Percentiles rank a stretch among this genome's conserved stretches.
These are phyloP conservation scores for Epichloe gansuensis DNA, from an alignment of 2,329 filamentous ascomycete species.

Conservation along the genomic window DNA sequence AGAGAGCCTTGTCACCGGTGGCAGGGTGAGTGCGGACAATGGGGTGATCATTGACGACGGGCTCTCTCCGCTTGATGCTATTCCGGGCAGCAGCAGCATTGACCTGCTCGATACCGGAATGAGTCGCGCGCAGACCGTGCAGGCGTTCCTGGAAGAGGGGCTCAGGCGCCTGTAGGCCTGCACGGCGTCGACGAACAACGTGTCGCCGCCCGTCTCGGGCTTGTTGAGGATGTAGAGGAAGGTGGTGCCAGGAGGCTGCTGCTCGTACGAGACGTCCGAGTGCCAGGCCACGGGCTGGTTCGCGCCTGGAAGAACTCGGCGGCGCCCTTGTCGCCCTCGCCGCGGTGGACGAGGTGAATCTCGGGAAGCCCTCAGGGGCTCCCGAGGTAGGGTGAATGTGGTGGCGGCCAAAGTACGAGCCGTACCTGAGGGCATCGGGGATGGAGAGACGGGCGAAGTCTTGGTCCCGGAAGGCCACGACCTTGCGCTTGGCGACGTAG, in stretches of 20 bases:
- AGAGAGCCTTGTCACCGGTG: constrained; percentile 76
- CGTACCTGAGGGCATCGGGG: constrained; percentile 54
- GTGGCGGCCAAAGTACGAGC: constrained; percentile 66
- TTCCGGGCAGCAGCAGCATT: constrained; percentile 53
- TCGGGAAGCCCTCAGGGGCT: constrained; percentile 59
- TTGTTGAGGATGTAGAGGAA: constrained; percentile 82
- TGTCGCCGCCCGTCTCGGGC: constrained; percentile 71
- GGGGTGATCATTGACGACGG: constrained; percentile 63
- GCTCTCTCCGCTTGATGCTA: constrained; percentile 62
- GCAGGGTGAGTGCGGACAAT: constrained; percentile 70
- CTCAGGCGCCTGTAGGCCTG: constrained; percentile 74
- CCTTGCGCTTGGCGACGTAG: constrained; percentile 64
- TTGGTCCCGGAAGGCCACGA: constrained; percentile 67
- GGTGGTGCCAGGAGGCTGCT: constrained; percentile 79
- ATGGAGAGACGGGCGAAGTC: constrained; percentile 62
- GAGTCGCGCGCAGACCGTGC: constrained; percentile 68
- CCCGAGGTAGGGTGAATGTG: constrained; percentile 75
- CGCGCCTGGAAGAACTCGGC: constrained; percentile 52
- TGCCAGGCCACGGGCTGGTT: constrained; percentile 80
- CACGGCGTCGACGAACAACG: constrained; percentile 66
- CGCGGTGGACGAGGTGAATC: constrained; percentile 67
- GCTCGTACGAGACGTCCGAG: constrained; percentile 77
- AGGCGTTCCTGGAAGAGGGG: constrained; percentile 64
- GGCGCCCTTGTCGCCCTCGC: constrained; percentile 35
- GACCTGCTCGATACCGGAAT: constrained; percentile 74